Evolutionary conservation across 2,329 filamentous ascomycete species (phyloP).

Genomic region (Fusarium pseudograminearum): DNA sequence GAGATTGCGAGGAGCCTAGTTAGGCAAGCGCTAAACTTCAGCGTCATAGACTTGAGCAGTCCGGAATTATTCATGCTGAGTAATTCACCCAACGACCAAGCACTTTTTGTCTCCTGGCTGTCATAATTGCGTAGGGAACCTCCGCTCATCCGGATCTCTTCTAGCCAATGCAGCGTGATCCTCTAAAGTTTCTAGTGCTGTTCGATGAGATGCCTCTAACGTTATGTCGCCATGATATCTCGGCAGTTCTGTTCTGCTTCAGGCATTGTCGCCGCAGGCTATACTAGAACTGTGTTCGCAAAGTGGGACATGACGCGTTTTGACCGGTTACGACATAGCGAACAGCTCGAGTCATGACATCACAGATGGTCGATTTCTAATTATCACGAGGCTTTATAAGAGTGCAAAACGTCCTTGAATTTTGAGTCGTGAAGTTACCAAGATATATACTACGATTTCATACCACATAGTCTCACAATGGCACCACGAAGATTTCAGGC

Average conservation of each 20-base stretch:
- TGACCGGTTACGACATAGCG: not conserved
- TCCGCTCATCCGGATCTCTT: not conserved
- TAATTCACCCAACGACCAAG: not conserved
- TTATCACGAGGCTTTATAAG: not conserved
- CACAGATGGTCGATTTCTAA: conserved; percentile 11
- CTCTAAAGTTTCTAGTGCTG: conserved; percentile 4
- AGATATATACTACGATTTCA: rapidly evolving
- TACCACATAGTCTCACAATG: conserved; percentile 1
- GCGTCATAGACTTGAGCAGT: conserved; percentile 16
- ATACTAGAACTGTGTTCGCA: conserved; percentile 5
- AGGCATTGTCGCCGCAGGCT: not conserved
- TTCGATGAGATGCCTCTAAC: not conserved
- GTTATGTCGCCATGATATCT: not conserved
- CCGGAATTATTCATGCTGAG: conserved; percentile 6
- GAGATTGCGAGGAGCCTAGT: not conserved
- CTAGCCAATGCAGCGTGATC: no score
- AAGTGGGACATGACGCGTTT: conserved; percentile 30
- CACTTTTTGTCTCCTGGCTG: not conserved
- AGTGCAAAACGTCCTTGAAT: rapidly evolving
- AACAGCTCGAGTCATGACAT: conserved; percentile 20
- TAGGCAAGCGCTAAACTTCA: not conserved
- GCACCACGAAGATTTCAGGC: conserved; percentile 17
- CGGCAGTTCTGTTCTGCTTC: conserved; percentile 3
- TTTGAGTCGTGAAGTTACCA: rapidly evolving
- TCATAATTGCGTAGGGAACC: not conserved